Conservation (phyloP, 257 asterid genomes). For the Knoxia roxburghii region DNA sequence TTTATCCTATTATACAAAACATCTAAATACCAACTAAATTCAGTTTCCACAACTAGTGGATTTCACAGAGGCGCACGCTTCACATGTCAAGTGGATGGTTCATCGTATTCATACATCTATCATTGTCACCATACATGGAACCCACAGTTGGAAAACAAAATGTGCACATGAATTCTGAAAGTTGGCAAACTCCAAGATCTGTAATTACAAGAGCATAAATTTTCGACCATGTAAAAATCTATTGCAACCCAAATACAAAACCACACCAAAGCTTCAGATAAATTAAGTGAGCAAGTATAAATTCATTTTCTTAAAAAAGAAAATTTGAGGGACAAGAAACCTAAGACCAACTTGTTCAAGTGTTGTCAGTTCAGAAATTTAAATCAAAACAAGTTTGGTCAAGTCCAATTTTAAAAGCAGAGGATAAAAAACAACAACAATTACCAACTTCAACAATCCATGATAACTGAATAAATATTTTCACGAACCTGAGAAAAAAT, state of each 20-base stretch:
- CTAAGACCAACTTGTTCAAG: neutral
- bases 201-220: neutral
- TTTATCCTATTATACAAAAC: neutral
- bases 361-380: neutral
- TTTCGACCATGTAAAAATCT: neutral
- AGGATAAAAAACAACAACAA: neutral
- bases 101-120: neutral
- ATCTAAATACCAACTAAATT: neutral
- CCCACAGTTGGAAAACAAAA: neutral
- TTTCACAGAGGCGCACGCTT: neutral
- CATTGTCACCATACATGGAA: neutral
- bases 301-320: neutral
- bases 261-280: neutral
- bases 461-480: neutral
- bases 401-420: neutral
- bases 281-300: neutral
- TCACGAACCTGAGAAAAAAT: conserved; percentile 94
- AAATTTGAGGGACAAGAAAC: neutral
- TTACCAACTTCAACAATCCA: neutral
- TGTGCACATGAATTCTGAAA: neutral
- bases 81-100: neutral
- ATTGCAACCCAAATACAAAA: neutral
- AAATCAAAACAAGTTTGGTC: neutral
- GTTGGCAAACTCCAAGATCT: neutral
- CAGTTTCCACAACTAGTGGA: neutral